Evolutionary conservation across 345 rosid genomes (phyloP).

Genomic region (Lepidium sativum): DNA sequence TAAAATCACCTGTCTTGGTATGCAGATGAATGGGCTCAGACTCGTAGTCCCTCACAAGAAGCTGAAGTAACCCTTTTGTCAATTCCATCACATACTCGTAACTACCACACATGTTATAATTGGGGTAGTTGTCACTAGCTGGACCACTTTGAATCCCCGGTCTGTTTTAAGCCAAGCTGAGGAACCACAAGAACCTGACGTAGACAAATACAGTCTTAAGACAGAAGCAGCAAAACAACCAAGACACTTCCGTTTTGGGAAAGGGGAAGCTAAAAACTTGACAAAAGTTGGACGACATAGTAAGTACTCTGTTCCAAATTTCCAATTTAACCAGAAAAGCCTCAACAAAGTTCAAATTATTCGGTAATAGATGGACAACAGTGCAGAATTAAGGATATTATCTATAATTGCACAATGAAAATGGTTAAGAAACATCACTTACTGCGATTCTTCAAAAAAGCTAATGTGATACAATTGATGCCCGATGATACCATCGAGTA

Average conservation of each 20-base stretch:
- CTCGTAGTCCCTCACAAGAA: background rate
- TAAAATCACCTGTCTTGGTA: background rate
- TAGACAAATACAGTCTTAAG: background rate
- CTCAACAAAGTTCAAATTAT: background rate
- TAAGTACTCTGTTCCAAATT: background rate
- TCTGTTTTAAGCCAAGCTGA: background rate
- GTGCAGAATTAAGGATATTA: background rate
- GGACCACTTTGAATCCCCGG: background rate
- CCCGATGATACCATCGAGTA: slow-evolving; percentile 1
- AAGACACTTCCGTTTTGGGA: background rate
- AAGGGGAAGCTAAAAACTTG: background rate
- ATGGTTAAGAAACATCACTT: slow-evolving; percentile 8
- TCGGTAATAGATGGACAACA: background rate
- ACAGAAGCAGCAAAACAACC: background rate
- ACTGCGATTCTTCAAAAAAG: background rate
- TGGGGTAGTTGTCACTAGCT: background rate
- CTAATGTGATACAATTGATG: background rate
- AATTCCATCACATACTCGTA: background rate
- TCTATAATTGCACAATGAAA: background rate
- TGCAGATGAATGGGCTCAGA: background rate
- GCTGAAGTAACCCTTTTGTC: background rate
- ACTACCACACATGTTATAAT: background rate
- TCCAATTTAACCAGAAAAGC: background rate
- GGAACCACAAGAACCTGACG: background rate
- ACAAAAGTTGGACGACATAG: background rate